Percentiles rank a stretch among this genome's conserved stretches.
phyloP scores from a whole-genome alignment of 2,329 filamentous ascomycete genomes.

The Ophiognomonia clavigignenti-juglandacearum region DNA sequence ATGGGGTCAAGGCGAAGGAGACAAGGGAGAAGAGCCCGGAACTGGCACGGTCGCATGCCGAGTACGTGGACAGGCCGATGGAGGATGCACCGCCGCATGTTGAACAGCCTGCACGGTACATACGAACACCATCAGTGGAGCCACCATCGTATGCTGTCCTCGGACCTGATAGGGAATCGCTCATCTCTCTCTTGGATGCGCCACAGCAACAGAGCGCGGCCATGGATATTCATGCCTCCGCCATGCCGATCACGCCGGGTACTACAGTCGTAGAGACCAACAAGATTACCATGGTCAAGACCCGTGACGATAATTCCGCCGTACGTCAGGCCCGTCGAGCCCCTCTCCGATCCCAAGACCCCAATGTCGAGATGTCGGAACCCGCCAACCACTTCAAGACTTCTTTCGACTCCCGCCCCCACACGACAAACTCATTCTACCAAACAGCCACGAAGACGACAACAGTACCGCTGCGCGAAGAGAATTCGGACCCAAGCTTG shows the following conservation, averaged over 20 bases:
- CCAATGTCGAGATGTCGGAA: slow-evolving; percentile 12
- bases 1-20: slow-evolving; percentile 24
- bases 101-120: slow-evolving; percentile 31
- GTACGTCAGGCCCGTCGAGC: slow-evolving; percentile 1
- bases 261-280: slow-evolving; percentile 19
- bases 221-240: slow-evolving; percentile 34
- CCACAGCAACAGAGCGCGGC: slow-evolving; percentile 38
- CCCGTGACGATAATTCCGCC: background rate
- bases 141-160: slow-evolving; percentile 55
- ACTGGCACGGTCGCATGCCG: slow-evolving; percentile 4
- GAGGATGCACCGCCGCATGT: slow-evolving; percentile 11
- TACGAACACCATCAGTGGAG: slow-evolving; percentile 58
- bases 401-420: slow-evolving; percentile 29
- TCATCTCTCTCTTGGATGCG: slow-evolving; percentile 57
- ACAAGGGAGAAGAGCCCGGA: slow-evolving; percentile 10
- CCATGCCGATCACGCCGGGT: slow-evolving; percentile 38
- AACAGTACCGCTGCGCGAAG: slow-evolving; percentile 46
- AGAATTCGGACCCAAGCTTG: slow-evolving; percentile 37
- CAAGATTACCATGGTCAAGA: slow-evolving; percentile 16
- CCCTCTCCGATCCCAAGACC: slow-evolving; percentile 11
- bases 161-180: slow-evolving; percentile 49
- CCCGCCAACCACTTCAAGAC: slow-evolving; percentile 1
- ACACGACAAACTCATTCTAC: slow-evolving; percentile 44
- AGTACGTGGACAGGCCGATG: slow-evolving; percentile 20
- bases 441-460: slow-evolving; percentile 46